These are phyloP conservation scores for Coniochaeta sp. DNA, from an alignment of 2,329 filamentous ascomycete species.

Conservation along the genomic window DNA sequence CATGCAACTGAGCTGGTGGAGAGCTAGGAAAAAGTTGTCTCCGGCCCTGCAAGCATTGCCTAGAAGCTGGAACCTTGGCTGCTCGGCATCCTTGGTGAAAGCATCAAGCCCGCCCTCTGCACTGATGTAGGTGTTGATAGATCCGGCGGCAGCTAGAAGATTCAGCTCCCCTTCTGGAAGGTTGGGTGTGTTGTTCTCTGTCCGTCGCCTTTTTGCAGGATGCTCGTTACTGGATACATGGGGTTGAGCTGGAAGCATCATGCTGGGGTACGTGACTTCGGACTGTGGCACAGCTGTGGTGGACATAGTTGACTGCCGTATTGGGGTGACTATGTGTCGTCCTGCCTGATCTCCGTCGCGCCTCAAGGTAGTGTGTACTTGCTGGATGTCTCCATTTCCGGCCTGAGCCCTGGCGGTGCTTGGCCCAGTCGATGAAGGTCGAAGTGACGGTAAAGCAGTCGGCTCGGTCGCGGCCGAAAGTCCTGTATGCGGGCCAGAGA, in stretches of 20 bases:
- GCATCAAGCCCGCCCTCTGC: constrained; percentile 14
- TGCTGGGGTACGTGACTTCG: background rate
- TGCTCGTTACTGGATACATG: background rate
- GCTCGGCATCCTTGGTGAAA: constrained; percentile 25
- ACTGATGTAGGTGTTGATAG: background rate
- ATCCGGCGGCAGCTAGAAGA: background rate
- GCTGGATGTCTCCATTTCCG: background rate
- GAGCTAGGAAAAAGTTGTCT: constrained; percentile 56
- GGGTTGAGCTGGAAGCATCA: background rate
- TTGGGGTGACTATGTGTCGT: background rate
- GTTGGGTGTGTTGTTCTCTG: constrained; percentile 6
- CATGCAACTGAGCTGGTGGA: constrained; percentile 59
- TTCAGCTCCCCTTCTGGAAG: background rate
- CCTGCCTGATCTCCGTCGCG: background rate
- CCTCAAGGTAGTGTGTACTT: background rate
- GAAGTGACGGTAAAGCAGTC: background rate
- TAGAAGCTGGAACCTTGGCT: constrained; percentile 46
- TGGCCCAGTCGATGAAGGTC: background rate
- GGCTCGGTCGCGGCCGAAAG: background rate
- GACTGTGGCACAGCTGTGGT: background rate
- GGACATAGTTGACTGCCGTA: background rate
- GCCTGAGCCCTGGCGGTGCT: background rate
- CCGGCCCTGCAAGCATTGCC: constrained; percentile 42
- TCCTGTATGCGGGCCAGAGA: background rate
- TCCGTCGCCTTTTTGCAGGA: constrained; percentile 11